Percentiles rank a stretch among this genome's conserved stretches.
phyloP scores from a whole-genome alignment of 2,329 filamentous ascomycete genomes.

The Hirsutella rhossiliensis region DNA sequence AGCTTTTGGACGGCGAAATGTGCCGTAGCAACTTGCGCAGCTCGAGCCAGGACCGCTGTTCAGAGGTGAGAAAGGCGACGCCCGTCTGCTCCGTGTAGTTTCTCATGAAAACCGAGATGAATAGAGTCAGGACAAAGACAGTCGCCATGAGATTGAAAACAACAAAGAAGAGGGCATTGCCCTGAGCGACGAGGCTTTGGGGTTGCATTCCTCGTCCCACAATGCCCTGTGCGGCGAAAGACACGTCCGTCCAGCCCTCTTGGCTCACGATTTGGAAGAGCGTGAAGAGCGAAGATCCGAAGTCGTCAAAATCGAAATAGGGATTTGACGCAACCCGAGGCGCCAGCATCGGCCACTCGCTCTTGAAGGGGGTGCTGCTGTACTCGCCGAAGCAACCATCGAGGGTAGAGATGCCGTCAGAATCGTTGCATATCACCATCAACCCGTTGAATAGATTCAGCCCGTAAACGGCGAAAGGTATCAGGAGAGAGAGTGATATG shows the following conservation, averaged over 20 bases:
- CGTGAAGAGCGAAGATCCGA: slow-evolving; percentile 85
- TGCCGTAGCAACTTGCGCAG: slow-evolving; percentile 83
- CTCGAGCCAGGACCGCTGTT: slow-evolving; percentile 95
- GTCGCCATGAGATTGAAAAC: slow-evolving; percentile 93
- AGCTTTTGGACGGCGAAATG: slow-evolving; percentile 88
- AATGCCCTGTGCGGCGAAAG: slow-evolving; percentile 72
- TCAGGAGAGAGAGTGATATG: slow-evolving; percentile 84
- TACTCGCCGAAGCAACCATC: slow-evolving; percentile 78
- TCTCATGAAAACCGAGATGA: slow-evolving; percentile 98
- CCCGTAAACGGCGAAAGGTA: slow-evolving; percentile 94
- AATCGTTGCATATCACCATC: slow-evolving; percentile 64
- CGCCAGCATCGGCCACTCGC: slow-evolving; percentile 66
- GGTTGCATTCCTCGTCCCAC: slow-evolving; percentile 68
- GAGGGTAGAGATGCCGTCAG: slow-evolving; percentile 45
- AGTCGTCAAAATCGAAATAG: slow-evolving; percentile 89
- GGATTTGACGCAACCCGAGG: slow-evolving; percentile 72
- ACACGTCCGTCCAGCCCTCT: slow-evolving; percentile 95
- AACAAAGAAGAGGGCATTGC: slow-evolving; percentile 89
- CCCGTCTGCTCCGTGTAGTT: slow-evolving; percentile 99
- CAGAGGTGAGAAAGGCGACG: slow-evolving; percentile 87
- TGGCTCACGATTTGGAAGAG: slow-evolving; percentile 98
- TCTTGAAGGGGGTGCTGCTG: slow-evolving; percentile 58
- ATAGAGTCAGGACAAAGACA: slow-evolving; percentile 91
- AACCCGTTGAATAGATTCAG: slow-evolving; percentile 84
- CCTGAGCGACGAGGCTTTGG: slow-evolving; percentile 53